Conservation (phyloP, 2,329 filamentous ascomycete species). For the Helminthosporium solani region DNA sequence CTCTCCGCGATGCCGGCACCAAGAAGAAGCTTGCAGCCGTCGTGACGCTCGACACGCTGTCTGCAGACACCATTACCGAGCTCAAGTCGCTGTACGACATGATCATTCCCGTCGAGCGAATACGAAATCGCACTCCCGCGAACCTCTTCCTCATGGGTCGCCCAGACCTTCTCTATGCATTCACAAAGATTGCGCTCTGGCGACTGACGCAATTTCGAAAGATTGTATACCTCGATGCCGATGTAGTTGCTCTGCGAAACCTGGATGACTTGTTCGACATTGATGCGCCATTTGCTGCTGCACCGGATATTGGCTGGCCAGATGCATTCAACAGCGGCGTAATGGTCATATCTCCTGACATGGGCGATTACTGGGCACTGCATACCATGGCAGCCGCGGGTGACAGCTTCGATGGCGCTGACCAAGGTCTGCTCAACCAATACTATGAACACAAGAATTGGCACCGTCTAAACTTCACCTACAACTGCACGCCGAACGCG, state of each 20-base stretch:
- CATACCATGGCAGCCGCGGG: conserved; percentile 79
- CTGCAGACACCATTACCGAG: conserved; percentile 71
- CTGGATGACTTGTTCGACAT: conserved; percentile 87
- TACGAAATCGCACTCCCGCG: conserved; percentile 72
- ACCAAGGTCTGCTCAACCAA: conserved; percentile 94
- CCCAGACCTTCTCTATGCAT: conserved; percentile 83
- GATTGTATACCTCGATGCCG: conserved; percentile 93
- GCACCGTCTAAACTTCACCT: conserved; percentile 88
- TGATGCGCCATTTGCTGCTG: conserved; percentile 64
- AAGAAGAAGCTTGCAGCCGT: conserved; percentile 82
- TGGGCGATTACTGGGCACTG: conserved; percentile 85
- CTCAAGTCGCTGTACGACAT: conserved; percentile 86
- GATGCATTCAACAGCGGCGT: conserved; percentile 98
- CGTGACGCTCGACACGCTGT: conserved; percentile 77
- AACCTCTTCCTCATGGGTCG: conserved; percentile 93
- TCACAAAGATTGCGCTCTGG: conserved; percentile 97
- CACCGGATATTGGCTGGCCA: conserved; percentile 95
- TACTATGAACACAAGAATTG: conserved; percentile 76
- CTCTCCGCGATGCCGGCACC: conserved; percentile 85
- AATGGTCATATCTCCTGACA: conserved; percentile 84
- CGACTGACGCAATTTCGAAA: conserved; percentile 84
- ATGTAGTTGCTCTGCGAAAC: conserved; percentile 85
- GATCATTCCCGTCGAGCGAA: conserved; percentile 77
- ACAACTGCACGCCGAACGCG: conserved; percentile 94
- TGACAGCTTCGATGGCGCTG: conserved; percentile 94